These are phyloP conservation scores for Penicillium cataractarum DNA, from an alignment of 495 filamentous ascomycete genomes.

Conservation along the genomic window DNA sequence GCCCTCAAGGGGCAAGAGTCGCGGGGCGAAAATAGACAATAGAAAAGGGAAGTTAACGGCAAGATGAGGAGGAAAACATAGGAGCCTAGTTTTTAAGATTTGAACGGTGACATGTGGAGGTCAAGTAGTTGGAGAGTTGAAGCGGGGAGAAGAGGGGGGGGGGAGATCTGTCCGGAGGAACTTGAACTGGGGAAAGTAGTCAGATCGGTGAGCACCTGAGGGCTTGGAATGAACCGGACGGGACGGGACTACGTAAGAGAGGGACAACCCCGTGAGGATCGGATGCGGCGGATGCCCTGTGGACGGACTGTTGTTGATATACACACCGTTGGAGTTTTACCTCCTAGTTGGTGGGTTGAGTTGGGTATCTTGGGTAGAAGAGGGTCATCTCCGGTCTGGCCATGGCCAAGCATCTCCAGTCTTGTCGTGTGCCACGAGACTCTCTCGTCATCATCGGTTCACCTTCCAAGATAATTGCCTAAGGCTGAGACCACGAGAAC, in stretches of 20 bases:
- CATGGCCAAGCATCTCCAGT: neutral
- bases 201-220: slow-evolving; percentile 2
- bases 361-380: neutral
- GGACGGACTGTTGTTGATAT: neutral
- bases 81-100: slow-evolving; percentile 6
- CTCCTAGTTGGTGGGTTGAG: neutral
- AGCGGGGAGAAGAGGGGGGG: slow-evolving; percentile 21
- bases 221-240: neutral
- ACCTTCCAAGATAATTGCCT: neutral
- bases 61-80: slow-evolving; percentile 9
- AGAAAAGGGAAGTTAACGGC: slow-evolving; percentile 13
- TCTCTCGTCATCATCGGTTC: slow-evolving; percentile 8
- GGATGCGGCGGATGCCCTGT: slow-evolving; percentile 28
- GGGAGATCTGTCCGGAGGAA: slow-evolving; percentile 25
- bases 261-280: slow-evolving; percentile 9
- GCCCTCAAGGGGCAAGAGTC: slow-evolving; percentile 23
- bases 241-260: slow-evolving; percentile 18
- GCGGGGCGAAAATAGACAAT: neutral
- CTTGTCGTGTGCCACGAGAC: slow-evolving; percentile 18
- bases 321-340: no score
- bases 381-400: slow-evolving; percentile 7
- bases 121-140: slow-evolving; percentile 12
- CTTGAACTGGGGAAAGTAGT: slow-evolving; percentile 31
- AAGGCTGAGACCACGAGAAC: neutral
- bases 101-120: slow-evolving; percentile 21